These are phyloP conservation scores for Ustilago cynodontis DNA, from an alignment of 1,284 basidiomycete species.

Conservation along the genomic window DNA sequence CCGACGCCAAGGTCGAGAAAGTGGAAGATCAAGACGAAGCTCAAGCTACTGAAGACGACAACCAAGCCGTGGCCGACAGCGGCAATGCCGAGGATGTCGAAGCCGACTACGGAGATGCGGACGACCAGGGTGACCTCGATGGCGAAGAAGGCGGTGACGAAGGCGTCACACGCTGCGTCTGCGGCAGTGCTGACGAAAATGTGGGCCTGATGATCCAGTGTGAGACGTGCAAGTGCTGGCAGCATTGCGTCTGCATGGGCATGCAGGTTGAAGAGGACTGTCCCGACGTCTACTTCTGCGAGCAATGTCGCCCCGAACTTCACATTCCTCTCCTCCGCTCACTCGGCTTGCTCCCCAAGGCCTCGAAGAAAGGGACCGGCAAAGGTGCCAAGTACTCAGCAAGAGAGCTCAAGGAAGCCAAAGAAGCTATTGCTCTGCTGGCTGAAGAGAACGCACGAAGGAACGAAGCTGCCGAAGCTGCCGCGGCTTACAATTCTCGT, in stretches of 20 bases:
- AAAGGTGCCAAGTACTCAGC: constrained; percentile 54
- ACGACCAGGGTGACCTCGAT: constrained; percentile 35
- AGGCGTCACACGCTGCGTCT: constrained; percentile 92
- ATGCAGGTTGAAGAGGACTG: constrained; percentile 82
- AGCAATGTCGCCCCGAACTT: constrained; percentile 88
- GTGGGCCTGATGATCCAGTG: constrained; percentile 92
- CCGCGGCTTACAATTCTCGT: constrained; percentile 34
- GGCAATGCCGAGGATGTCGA: constrained; percentile 26
- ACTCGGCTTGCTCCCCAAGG: constrained; percentile 60
- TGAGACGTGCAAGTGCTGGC: constrained; percentile 97
- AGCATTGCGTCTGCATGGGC: constrained; percentile 97
- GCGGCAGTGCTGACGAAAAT: constrained; percentile 80
- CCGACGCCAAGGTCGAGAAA: constrained; percentile 18
- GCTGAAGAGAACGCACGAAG: constrained; percentile 64
- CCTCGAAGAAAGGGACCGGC: constrained; percentile 55
- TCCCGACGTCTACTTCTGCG: constrained; percentile 82
- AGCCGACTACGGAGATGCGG: constrained; percentile 31
- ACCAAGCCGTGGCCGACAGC: neutral
- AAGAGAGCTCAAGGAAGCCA: constrained; percentile 66
- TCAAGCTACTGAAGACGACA: constrained; percentile 8
- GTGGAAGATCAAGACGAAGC: constrained; percentile 14
- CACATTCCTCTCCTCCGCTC: constrained; percentile 73
- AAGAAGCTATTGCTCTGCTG: constrained; percentile 63
- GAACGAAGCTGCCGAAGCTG: constrained; percentile 45
- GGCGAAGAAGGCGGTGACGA: constrained; percentile 77